phyloP scores from a whole-genome alignment of 2,329 filamentous ascomycete species.

The Colletotrichum sp. region DNA sequence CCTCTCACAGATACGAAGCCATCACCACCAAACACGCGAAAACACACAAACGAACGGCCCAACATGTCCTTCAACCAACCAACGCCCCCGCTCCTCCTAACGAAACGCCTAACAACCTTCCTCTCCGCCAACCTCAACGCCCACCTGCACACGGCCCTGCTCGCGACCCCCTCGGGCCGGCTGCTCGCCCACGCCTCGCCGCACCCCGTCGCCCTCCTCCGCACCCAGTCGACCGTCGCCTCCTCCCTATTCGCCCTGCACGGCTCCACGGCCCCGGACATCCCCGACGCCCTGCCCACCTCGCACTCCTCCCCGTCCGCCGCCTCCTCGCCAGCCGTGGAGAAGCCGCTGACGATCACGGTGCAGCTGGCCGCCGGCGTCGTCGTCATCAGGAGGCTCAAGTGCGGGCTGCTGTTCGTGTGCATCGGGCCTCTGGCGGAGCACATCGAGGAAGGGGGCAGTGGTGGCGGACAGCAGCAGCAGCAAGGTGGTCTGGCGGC shows the following conservation, averaged over 20 bases:
- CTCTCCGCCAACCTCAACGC: constrained; percentile 62
- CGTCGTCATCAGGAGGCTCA: constrained; percentile 62
- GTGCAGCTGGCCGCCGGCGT: constrained; percentile 64
- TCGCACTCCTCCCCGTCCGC: constrained; percentile 29
- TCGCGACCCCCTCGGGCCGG: constrained; percentile 65
- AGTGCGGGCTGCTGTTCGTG: constrained; percentile 66
- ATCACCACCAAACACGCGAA: neutral
- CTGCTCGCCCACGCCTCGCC: constrained; percentile 65
- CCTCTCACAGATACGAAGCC: neutral
- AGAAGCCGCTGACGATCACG: constrained; percentile 52
- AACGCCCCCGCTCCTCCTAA: constrained; percentile 66
- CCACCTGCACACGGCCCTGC: constrained; percentile 62
- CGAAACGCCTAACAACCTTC: constrained; percentile 67
- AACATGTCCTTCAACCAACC: constrained; percentile 42
- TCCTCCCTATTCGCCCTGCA: constrained; percentile 67
- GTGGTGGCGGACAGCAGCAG: constrained; percentile 17
- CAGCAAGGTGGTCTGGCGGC: neutral
- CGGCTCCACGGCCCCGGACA: constrained; percentile 44
- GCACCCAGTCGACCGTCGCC: constrained; percentile 68
- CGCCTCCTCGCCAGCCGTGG: constrained; percentile 11
- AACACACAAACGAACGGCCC: neutral
- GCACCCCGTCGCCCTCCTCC: constrained; percentile 58
- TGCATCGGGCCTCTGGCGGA: constrained; percentile 56
- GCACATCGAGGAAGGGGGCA: constrained; percentile 13
- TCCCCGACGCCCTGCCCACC: constrained; percentile 47